Base-by-base conservation (phyloP, 805 yeast species). In the Ogataea trehalophila region DNA sequence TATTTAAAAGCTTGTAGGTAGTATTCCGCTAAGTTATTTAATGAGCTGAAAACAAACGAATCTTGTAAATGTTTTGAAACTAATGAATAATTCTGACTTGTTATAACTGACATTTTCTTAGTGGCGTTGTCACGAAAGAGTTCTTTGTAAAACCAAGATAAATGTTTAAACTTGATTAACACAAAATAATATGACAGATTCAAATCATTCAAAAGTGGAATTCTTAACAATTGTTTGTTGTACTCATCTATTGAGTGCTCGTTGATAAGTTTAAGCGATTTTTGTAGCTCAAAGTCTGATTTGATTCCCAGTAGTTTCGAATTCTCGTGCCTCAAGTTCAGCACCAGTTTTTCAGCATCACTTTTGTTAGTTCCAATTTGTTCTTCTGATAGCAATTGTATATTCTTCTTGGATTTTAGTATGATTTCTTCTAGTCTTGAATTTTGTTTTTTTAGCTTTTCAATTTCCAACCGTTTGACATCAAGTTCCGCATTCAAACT, bases 341-440 rank as follows among this genome's bases (percentile, higher is more conserved):
- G 11, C 2, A 51, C 46, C 3, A 43, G 16, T 13, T 48, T 37
- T 37, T 40, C 49, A 13, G 43, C 37, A 17, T 29, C 41, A 7
- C 7, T 29, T n/a, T 15, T 41, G 14, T 39, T 17, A 5, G 5
- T 7, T 7, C 16, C 34, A 3, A 13, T 6, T 7, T 6, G 18
- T 11, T 26, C 16, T 2, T 18, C 11, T n/a, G 11, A 14, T 13
- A 16, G 8, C 14, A 14, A 16, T 13, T 22, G 22, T 39, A 16
- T 7, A 2, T 26, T 5, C 37, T 36, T 26, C 14, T 45, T 39
- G 13, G 35, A 33, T 23, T 26, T 29, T 38, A 38, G 3, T 11
- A 48, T 31, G 6, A 46, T 20, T 37, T 50, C 48, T 52, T 77
- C 79, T 26, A 79, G 69, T 47, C 65, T 61, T 1, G 57, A 62